Evolutionary conservation across 2,329 filamentous ascomycete genomes (phyloP), one percentile per base, ranked within the genome.

Genomic region (Arthrinium puccinioides): DNA sequence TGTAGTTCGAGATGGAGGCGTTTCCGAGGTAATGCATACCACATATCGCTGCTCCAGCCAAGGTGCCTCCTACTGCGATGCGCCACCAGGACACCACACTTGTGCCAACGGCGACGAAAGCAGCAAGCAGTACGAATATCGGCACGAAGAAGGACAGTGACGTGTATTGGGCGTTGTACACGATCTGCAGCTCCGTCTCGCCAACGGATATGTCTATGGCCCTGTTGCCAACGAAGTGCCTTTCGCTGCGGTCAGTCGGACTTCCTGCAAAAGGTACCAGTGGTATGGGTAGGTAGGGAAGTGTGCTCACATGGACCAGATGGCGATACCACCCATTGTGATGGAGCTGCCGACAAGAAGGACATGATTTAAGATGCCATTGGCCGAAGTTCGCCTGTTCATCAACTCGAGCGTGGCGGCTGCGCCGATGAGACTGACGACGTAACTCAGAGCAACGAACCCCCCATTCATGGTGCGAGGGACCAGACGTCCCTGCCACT

Each of bases 1-100:
- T 60, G 53, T 92, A 94, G 55, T 94, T 90, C 20, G 71, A 70
- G 43, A 90, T 87, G 23, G 86, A 87, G 21, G 83, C 75, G 54
- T 94, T 88, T n/a, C 86, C 86, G 14, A 90, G 67, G 51, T 92
- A 94, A 57, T 94, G 85, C 87, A 94, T 92, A 21, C 82, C 84
- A 42, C 83, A 87, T 34, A 92, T 81, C 16, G 85, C 81, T 5
- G 79, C 67, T 11, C 87, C 87, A 2, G 83, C 82, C 29, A 89
- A 67, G 2, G 77, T 53, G 6, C 87, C 86, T 8, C 83, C 82
- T 5, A 76, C 52, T 7, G 70, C 53, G 9, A 84, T 70, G 30
- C 79, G 73, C 58, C 71, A 61, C 60, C 74, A 74, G 14, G 70
- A 72, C 11, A 82, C 68, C 20, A 57, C 64, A 48, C 72, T 72